These are phyloP conservation scores for Colletotrichum sp. DNA, from an alignment of 2,329 filamentous ascomycete species.

Conservation along the genomic window DNA sequence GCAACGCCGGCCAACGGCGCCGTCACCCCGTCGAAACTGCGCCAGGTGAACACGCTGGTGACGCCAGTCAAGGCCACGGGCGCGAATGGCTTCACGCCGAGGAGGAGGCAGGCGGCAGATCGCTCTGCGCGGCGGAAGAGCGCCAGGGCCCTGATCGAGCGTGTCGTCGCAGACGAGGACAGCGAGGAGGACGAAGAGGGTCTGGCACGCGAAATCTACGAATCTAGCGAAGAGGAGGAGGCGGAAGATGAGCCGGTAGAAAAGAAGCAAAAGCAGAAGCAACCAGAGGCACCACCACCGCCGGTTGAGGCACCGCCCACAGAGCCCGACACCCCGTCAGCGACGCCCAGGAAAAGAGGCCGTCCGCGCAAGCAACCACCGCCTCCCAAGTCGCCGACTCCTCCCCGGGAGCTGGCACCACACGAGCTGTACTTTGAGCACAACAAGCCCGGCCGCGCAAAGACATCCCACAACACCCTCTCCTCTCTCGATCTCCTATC, in stretches of 20 bases:
- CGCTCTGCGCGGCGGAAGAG: slow-evolving; percentile 88
- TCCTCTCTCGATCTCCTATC: slow-evolving; percentile 77
- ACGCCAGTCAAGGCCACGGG: slow-evolving; percentile 44
- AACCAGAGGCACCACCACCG: slow-evolving; percentile 23
- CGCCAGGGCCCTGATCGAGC: slow-evolving; percentile 76
- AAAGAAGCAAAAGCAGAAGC: neutral
- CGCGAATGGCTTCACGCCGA: slow-evolving; percentile 59
- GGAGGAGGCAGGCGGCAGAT: slow-evolving; percentile 74
- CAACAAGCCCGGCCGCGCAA: slow-evolving; percentile 79
- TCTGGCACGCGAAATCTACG: slow-evolving; percentile 72
- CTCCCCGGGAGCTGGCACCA: slow-evolving; percentile 80
- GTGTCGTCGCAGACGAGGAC: slow-evolving; percentile 65
- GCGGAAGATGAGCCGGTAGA: slow-evolving; percentile 25
- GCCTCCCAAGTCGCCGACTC: slow-evolving; percentile 69
- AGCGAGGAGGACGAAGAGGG: slow-evolving; percentile 76
- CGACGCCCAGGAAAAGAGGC: slow-evolving; percentile 49
- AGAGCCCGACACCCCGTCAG: slow-evolving; percentile 42
- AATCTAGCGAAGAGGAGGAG: slow-evolving; percentile 56
- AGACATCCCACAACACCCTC: slow-evolving; percentile 88
- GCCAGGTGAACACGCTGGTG: slow-evolving; percentile 32
- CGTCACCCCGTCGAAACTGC: slow-evolving; percentile 41
- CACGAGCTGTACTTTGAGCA: slow-evolving; percentile 95
- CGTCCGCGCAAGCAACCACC: slow-evolving; percentile 48
- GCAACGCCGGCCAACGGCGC: slow-evolving; percentile 28
- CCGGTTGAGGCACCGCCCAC: slow-evolving; percentile 36